phyloP scores from a whole-genome alignment of 495 filamentous ascomycete species.

The Aspergillus funiculosus region DNA sequence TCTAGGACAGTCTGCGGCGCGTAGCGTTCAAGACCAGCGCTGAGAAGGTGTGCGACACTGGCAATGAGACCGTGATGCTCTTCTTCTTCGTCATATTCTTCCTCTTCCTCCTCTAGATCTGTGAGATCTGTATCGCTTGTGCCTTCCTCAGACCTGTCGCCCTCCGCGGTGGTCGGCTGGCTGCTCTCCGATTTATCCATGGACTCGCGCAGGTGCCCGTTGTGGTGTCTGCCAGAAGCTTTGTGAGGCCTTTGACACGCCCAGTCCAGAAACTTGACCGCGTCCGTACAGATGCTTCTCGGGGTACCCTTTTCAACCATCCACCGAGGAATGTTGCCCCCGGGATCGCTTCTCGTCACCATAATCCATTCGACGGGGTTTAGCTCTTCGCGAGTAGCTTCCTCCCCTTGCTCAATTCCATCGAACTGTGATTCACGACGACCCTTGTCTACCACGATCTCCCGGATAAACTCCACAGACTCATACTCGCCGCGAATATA shows the following conservation, averaged over 20 bases:
- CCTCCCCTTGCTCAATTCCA: constrained; percentile 7
- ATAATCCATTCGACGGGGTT: constrained; percentile 92
- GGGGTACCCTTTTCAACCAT: constrained; percentile 94
- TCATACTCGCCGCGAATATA: constrained; percentile 85
- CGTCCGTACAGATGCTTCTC: constrained; percentile 72
- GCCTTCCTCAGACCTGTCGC: constrained; percentile 15
- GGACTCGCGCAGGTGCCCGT: constrained; percentile 18
- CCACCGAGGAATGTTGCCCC: constrained; percentile 85
- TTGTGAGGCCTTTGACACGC: constrained; percentile 51
- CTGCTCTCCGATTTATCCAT: constrained; percentile 14
- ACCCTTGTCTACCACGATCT: constrained; percentile 51
- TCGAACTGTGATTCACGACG: too few relatives aligned
- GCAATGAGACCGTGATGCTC: constrained; percentile 41
- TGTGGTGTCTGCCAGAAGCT: constrained; percentile 35
- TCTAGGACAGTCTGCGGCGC: constrained; percentile 46
- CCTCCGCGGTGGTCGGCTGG: constrained; percentile 4
- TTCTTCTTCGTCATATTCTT: constrained; percentile 20
- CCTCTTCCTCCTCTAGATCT: constrained; percentile 21
- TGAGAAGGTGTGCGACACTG: constrained; percentile 39
- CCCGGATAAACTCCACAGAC: constrained; percentile 84
- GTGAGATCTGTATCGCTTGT: constrained; percentile 14
- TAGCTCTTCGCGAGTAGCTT: constrained; percentile 37
- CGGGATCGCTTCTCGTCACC: constrained; percentile 91
- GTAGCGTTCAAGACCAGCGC: constrained; percentile 35
- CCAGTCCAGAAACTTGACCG: constrained; percentile 83